Percentiles rank a stretch among this genome's conserved stretches.
phyloP scores from a whole-genome alignment of 495 filamentous ascomycete genomes.

The Penicillium soppii region DNA sequence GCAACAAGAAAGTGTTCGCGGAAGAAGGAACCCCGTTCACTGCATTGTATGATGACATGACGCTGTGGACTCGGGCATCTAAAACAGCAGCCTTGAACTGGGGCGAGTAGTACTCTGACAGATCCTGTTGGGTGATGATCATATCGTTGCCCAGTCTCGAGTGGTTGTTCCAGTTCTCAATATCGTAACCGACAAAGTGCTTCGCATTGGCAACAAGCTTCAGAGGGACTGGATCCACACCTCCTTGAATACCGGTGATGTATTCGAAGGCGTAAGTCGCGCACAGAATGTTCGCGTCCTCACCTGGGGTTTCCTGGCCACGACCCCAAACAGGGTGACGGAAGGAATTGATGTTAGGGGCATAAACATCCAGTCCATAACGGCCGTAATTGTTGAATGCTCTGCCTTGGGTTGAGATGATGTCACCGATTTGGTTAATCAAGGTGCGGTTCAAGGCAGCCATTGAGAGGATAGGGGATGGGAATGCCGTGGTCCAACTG shows the following conservation, averaged over 20 bases:
- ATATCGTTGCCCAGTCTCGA: constrained; percentile 56
- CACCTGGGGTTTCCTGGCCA: constrained; percentile 63
- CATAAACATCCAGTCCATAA: constrained; percentile 61
- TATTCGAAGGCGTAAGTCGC: constrained; percentile 55
- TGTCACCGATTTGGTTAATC: constrained; percentile 54
- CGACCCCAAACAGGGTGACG: constrained; percentile 60
- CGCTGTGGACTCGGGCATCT: constrained; percentile 54
- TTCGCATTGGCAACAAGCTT: constrained; percentile 65
- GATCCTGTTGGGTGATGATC: constrained; percentile 53
- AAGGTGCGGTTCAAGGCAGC: constrained; percentile 60
- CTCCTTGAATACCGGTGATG: constrained; percentile 61
- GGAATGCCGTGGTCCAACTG: constrained; percentile 62
- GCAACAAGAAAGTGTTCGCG: constrained; percentile 54
- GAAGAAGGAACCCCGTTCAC: constrained; percentile 61
- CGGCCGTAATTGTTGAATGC: constrained; percentile 63
- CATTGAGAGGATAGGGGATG: constrained; percentile 57
- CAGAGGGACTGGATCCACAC: constrained; percentile 38
- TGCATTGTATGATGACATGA: constrained; percentile 64
- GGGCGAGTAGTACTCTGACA: constrained; percentile 51
- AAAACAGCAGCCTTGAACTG: constrained; percentile 37
- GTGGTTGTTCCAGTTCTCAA: constrained; percentile 58
- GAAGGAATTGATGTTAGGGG: constrained; percentile 71
- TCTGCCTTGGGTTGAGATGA: constrained; percentile 63
- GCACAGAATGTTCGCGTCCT: constrained; percentile 57
- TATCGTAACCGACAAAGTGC: constrained; percentile 65